Evolutionary conservation across 73 alveolate species (phyloP), one percentile per base, ranked within the genome.

Genomic region (Symbiodinium natans): DNA sequence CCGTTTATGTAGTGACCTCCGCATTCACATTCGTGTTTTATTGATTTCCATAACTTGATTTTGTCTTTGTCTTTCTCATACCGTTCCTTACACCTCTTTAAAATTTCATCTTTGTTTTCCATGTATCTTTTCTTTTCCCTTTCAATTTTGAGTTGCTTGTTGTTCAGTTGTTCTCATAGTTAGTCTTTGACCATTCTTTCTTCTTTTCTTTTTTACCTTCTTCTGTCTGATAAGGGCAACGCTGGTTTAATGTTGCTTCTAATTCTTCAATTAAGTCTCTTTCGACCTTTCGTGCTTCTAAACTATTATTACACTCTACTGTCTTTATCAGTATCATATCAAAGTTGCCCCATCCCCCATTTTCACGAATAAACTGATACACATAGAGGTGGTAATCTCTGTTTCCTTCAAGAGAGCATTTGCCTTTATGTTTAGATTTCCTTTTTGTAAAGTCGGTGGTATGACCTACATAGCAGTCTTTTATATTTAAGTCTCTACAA

Each of bases 401-500:
- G 59, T 80, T 80, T 0, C 1, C 19, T 0, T 31, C n/a, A 80
- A 36, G 21, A 39, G 38, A 38, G 59, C 88, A 80, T 29, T 34
- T 39, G 3, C 0, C 40, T 39, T 80, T 80, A 38, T 80, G 88
- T 38, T 80, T 5, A 36, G 36, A 19, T 3, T 80, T 80, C 41
- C 88, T 80, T 80, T 39, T 39, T 11, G 59, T 80, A 80, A 80
- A 38, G n/a, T 80, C 59, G 5, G 88, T 80, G 8, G 88, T 80
- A 39, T 80, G 88, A 38, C 88, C 88, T 33, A 80, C 41, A 80
- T 80, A 80, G 33, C 36, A 29, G 38, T 80, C 88, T 34, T 15
- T 82, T 8, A 82, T 82, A 82, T 46, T 19, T 82, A 39, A 17
- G 21, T 82, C 68, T 41, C n/a, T 82, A 82, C 77, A 83, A 23